Evolutionary conservation across 2,329 filamentous ascomycete genomes (phyloP).

Genomic region (Penicillium sp.): DNA sequence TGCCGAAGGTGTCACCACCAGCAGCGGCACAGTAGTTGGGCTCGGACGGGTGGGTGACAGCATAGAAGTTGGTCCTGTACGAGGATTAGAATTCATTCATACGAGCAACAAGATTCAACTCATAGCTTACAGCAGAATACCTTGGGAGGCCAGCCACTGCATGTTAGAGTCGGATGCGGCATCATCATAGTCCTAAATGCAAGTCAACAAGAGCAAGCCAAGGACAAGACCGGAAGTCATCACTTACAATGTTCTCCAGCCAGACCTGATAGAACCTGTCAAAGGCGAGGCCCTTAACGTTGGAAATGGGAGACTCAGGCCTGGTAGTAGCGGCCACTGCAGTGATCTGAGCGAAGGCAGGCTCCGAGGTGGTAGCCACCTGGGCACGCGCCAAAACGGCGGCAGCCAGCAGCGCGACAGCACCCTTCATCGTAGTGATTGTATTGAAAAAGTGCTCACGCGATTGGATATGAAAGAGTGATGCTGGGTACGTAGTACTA

Average conservation of each 20-base stretch:
- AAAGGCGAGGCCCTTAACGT: conserved; percentile 67
- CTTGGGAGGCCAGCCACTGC: conserved; percentile 38
- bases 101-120: neutral
- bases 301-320: conserved; percentile 57
- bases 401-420: conserved; percentile 20
- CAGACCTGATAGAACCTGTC: conserved; percentile 69
- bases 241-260: conserved; percentile 66
- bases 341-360: conserved; percentile 26
- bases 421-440: conserved; percentile 44
- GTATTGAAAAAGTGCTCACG: neutral
- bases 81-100: neutral
- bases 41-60: conserved; percentile 66
- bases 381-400: conserved; percentile 24
- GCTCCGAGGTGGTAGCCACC: conserved; percentile 24
- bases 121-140: conserved; percentile 52
- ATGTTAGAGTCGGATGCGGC: conserved; percentile 54
- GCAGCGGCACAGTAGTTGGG: conserved; percentile 70
- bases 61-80: conserved; percentile 51
- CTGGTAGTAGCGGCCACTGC: conserved; percentile 52
- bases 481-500: neutral
- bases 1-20: conserved; percentile 69
- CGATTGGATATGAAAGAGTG: neutral
- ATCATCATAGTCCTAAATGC: conserved; percentile 53
- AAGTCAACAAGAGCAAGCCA: neutral
- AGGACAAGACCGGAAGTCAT: neutral